Base-by-base conservation (phyloP, 192 early-diverging fungal genomes). In the Mortierella claussenii region DNA sequence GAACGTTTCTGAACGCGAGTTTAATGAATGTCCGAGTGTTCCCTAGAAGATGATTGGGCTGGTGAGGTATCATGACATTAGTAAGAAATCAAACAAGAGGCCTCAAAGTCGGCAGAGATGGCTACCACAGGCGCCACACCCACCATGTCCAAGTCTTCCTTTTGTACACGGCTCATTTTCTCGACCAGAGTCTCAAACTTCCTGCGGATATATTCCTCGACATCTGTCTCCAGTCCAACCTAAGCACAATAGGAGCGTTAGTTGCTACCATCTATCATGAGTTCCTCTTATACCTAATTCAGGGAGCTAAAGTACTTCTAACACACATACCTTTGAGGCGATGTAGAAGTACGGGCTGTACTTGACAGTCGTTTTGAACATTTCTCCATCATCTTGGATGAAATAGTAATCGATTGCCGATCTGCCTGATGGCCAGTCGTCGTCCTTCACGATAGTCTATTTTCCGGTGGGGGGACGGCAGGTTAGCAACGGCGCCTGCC, bases 311-410 rank as follows among this genome's bases (percentile, higher is more conserved):
- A n/a, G n/a, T n/a, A n/a, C n/a, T n/a, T n/a, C n/a, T n/a, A n/a
- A n/a, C n/a, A n/a, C n/a, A n/a, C n/a, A n/a, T n/a, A n/a, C 92
- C 84, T 93, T 87, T 79, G 94, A 91, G 8, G 93, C 80, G 30
- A 99, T 78, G 51, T 87, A 97, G 56, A 99, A 95, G 79, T 99
- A 99, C 0, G 98, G 96, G 47, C 88, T 84, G 78, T 93, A 97
- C 12, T 88, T 47, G 5, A 96, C 31, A 4, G 95, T 97, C 30
- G 88, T 84, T 65, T 96, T 98, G 82, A 99, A 99, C 17, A 89
- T 88, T 26, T 84, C 86, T 31, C 95, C 94, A 47, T 94, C 93
- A 28, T 94, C 93, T 57, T 95, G 90, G 34, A 98, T 80, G 74
- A 99, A 99, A 67, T 97, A 98, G 46, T 91, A 91, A 79, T 98